phyloP scores from a whole-genome alignment of 1,284 basidiomycete species.

The Tilletia setariae region DNA sequence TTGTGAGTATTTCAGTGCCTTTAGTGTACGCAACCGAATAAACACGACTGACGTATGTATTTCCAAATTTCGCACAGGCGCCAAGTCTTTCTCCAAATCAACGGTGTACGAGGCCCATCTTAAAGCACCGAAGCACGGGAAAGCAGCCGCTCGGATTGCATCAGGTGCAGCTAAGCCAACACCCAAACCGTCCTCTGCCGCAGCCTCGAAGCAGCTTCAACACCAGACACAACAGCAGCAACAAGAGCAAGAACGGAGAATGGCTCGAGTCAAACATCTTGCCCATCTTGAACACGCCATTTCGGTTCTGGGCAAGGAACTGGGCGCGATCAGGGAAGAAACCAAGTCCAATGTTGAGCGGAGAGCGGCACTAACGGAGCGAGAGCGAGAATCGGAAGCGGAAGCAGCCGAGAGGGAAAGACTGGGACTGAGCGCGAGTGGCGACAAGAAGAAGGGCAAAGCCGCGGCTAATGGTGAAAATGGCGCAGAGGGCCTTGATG shows the following conservation, averaged over 20 bases:
- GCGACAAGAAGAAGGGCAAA: conserved; percentile 26
- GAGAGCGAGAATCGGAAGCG: conserved; percentile 90
- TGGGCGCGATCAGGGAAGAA: conserved; percentile 35
- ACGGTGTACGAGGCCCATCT: conserved; percentile 97
- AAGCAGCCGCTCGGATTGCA: conserved; percentile 73
- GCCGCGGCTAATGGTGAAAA: conserved; percentile 17
- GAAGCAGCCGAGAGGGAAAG: conserved; percentile 64
- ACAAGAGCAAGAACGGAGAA: conserved; percentile 24
- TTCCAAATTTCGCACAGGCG: conserved; percentile 61
- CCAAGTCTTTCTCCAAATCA: conserved; percentile 90
- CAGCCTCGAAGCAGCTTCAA: conserved; percentile 30
- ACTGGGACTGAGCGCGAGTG: conserved; percentile 47
- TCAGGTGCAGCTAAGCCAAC: conserved; percentile 53
- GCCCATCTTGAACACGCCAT: conserved; percentile 6
- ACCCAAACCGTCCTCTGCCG: not conserved
- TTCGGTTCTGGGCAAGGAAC: conserved; percentile 3
- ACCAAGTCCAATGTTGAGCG: conserved; percentile 96
- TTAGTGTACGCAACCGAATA: conserved; percentile 14
- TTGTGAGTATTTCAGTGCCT: conserved; percentile 63
- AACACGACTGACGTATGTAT: not conserved
- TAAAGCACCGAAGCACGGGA: conserved; percentile 89
- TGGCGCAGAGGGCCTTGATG: conserved; percentile 23
- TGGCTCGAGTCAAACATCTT: conserved; percentile 18
- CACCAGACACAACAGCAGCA: conserved; percentile 33
- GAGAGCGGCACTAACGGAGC: conserved; percentile 87